Conservation (phyloP, 805 yeast species). For the Candida wancherniae region DNA sequence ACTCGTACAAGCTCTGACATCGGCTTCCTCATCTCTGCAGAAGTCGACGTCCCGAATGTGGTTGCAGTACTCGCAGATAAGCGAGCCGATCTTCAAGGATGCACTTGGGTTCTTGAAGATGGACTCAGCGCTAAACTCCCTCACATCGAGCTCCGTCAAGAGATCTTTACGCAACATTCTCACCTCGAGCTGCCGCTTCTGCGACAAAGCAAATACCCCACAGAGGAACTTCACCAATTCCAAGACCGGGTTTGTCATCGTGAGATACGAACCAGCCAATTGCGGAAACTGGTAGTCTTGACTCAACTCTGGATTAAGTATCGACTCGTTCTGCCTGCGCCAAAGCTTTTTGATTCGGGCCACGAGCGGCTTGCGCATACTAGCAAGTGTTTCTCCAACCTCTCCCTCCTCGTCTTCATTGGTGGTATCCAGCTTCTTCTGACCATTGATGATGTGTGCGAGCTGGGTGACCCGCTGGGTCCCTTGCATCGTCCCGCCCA, state of each 20-base stretch:
- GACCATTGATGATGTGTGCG: slow-evolving; percentile 46
- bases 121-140: slow-evolving; percentile 79
- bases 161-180: slow-evolving; percentile 71
- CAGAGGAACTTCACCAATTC: slow-evolving; percentile 74
- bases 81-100: slow-evolving; percentile 57
- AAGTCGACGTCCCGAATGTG: slow-evolving; percentile 72
- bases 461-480: slow-evolving; percentile 70
- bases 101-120: slow-evolving; percentile 71
- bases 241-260: slow-evolving; percentile 63
- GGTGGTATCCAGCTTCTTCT: slow-evolving; percentile 30
- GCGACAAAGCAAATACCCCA: slow-evolving; percentile 66
- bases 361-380: slow-evolving; percentile 58
- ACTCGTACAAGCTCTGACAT: slow-evolving; percentile 58
- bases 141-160: slow-evolving; percentile 66
- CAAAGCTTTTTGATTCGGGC: slow-evolving; percentile 63
- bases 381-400: slow-evolving; percentile 45
- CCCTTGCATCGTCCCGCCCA: slow-evolving; percentile 32
- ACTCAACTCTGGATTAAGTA: slow-evolving; percentile 57
- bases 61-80: slow-evolving; percentile 78
- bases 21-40: slow-evolving; percentile 57
- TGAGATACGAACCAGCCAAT: slow-evolving; percentile 67
- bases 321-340: slow-evolving; percentile 68
- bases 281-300: slow-evolving; percentile 68
- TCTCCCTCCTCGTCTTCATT: slow-evolving; percentile 34
- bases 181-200: slow-evolving; percentile 62